These are phyloP conservation scores for Colletotrichum eleusines DNA, from an alignment of 2,329 filamentous ascomycete genomes.

Conservation along the genomic window DNA sequence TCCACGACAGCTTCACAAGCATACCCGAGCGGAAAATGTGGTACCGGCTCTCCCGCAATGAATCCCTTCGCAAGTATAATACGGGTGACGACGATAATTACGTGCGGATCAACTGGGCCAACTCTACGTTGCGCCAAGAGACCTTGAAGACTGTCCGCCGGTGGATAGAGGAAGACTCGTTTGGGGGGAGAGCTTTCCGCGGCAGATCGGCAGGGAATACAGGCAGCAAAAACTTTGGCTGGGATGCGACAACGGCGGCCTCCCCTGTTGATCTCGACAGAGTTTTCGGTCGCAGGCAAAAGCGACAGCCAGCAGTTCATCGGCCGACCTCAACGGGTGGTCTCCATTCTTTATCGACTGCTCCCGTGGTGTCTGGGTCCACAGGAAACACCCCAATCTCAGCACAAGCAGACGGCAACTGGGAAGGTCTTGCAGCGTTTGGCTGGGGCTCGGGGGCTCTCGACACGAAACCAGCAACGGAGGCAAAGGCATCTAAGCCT, in stretches of 20 bases:
- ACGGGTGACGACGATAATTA: slow-evolving; percentile 71
- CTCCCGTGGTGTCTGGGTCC: slow-evolving; percentile 9
- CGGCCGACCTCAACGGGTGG: slow-evolving; percentile 38
- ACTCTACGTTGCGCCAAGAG: slow-evolving; percentile 65
- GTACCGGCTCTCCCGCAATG: slow-evolving; percentile 73
- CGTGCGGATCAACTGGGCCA: slow-evolving; percentile 67
- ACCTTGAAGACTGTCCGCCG: slow-evolving; percentile 70
- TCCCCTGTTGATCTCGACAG: slow-evolving; percentile 63
- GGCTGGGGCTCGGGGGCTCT: slow-evolving; percentile 46
- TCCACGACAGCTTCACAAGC: slow-evolving; percentile 65
- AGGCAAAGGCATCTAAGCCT: background rate
- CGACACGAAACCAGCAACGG: background rate
- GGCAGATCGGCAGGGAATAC: slow-evolving; percentile 52
- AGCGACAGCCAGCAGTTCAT: slow-evolving; percentile 45
- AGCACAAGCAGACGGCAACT: slow-evolving; percentile 34
- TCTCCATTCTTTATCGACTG: slow-evolving; percentile 26
- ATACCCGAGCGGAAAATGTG: slow-evolving; percentile 72
- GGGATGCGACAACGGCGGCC: slow-evolving; percentile 63
- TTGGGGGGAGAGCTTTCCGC: slow-evolving; percentile 62
- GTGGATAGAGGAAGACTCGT: slow-evolving; percentile 76
- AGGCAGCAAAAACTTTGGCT: slow-evolving; percentile 69
- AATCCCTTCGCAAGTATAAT: slow-evolving; percentile 69
- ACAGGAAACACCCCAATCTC: slow-evolving; percentile 44
- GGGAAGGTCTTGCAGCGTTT: slow-evolving; percentile 45
- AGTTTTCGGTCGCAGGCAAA: slow-evolving; percentile 55